phyloP scores from a whole-genome alignment of 495 filamentous ascomycete genomes.

The Pyrenula massariospora region DNA sequence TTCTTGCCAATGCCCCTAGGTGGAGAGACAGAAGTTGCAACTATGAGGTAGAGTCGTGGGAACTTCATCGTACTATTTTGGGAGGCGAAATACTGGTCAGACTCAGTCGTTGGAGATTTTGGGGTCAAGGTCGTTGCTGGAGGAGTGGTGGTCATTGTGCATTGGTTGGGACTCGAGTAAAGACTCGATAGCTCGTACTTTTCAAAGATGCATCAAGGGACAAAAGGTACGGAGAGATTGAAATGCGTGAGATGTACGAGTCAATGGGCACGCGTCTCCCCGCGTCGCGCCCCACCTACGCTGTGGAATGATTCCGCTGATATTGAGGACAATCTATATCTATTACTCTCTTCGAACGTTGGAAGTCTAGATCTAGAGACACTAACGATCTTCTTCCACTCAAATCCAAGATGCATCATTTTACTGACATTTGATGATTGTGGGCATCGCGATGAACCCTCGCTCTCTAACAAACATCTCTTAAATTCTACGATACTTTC shows the following conservation, averaged over 20 bases:
- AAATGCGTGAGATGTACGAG: neutral
- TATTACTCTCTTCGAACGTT: too few relatives aligned
- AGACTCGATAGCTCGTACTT: neutral
- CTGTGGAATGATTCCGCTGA: too few relatives aligned
- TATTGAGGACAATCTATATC: too few relatives aligned
- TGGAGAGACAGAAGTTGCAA: slow-evolving; percentile 44
- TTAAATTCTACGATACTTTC: too few relatives aligned
- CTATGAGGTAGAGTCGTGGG: slow-evolving; percentile 57
- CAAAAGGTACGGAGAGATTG: neutral
- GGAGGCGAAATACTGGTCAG: neutral
- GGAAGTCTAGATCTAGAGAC: too few relatives aligned
- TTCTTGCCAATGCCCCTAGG: slow-evolving; percentile 76
- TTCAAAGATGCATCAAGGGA: neutral
- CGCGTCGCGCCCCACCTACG: too few relatives aligned
- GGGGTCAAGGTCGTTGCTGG: slow-evolving; percentile 11
- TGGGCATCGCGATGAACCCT: too few relatives aligned
- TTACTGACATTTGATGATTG: too few relatives aligned
- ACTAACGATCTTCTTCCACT: too few relatives aligned
- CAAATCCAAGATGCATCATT: too few relatives aligned
- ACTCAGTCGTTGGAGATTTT: neutral
- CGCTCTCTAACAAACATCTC: too few relatives aligned
- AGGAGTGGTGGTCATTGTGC: slow-evolving; percentile 34
- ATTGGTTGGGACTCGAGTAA: slow-evolving; percentile 10
- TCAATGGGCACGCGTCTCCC: too few relatives aligned
- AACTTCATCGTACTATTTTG: slow-evolving; percentile 4